phyloP scores from a whole-genome alignment of 805 yeast genomes.

The Dipodascus albidus region DNA sequence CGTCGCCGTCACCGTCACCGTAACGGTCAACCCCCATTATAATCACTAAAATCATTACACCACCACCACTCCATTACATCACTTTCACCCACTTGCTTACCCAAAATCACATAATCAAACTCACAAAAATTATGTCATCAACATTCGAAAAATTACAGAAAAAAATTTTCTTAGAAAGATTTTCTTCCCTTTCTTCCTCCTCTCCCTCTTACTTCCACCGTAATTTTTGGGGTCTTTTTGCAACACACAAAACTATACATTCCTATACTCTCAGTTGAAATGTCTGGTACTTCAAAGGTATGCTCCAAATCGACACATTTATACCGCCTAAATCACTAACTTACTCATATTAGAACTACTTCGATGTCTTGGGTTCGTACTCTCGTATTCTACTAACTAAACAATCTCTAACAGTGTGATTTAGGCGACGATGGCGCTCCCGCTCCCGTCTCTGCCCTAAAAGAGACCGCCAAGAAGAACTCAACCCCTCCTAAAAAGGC shows the following conservation, averaged over 20 bases:
- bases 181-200: neutral
- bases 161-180: neutral
- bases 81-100: too few species aligned
- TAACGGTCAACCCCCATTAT: too few species aligned
- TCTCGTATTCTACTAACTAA: neutral
- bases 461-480: constrained; percentile 49
- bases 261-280: constrained; percentile 4
- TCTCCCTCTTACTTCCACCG: neutral
- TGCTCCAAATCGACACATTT: too few species aligned
- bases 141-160: neutral
- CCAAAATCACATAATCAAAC: neutral
- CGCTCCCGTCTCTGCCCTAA: constrained; percentile 7
- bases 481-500: constrained; percentile 77
- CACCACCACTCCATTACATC: too few species aligned
- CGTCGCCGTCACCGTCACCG: too few species aligned
- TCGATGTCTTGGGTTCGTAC: constrained; percentile 11
- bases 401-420: neutral
- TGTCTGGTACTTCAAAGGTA: constrained; percentile 20
- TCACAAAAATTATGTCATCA: neutral
- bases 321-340: too few species aligned
- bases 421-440: constrained; percentile 15
- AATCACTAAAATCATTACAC: too few species aligned
- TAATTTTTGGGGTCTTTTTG: constrained; percentile 1
- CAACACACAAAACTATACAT: neutral
- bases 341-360: constrained; percentile 11